A percentile compares a stretch with the other conserved stretches of the same genome.
Evolutionary conservation across 202 grass and related monocot genomes (phyloP).

Genomic region (Hordeum pubiflorum): DNA sequence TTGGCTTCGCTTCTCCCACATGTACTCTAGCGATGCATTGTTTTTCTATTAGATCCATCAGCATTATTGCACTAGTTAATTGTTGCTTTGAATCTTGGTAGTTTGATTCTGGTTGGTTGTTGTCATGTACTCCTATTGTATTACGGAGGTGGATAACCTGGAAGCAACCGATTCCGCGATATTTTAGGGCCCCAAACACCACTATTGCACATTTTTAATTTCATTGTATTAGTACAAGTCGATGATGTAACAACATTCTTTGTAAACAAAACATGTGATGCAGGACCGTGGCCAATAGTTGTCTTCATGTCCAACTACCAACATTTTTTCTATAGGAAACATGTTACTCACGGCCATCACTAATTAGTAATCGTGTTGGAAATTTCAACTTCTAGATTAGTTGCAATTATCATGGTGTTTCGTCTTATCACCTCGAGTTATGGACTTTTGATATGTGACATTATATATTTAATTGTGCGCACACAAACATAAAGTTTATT

Average conservation of each 20-base stretch:
- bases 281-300: neutral
- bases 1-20: neutral
- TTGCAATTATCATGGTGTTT: no score
- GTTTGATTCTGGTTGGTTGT: neutral
- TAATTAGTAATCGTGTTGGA: no score
- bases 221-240: neutral
- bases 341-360: no score
- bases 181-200: neutral
- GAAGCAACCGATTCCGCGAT: neutral
- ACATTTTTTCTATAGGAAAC: no score
- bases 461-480: no score
- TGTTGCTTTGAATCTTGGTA: neutral
- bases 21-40: neutral
- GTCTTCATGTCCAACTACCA: no score
- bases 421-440: no score
- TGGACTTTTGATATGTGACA: no score
- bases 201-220: neutral
- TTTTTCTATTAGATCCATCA: neutral
- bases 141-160: neutral
- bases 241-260: neutral
- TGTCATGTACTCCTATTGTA: neutral
- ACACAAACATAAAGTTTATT: no score
- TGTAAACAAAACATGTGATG: neutral
- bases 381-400: no score
- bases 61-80: neutral